Evolutionary conservation across 306 rosid genomes (phyloP), one percentile per base, ranked within the genome.

Genomic region (Pyrus betulifolia): DNA sequence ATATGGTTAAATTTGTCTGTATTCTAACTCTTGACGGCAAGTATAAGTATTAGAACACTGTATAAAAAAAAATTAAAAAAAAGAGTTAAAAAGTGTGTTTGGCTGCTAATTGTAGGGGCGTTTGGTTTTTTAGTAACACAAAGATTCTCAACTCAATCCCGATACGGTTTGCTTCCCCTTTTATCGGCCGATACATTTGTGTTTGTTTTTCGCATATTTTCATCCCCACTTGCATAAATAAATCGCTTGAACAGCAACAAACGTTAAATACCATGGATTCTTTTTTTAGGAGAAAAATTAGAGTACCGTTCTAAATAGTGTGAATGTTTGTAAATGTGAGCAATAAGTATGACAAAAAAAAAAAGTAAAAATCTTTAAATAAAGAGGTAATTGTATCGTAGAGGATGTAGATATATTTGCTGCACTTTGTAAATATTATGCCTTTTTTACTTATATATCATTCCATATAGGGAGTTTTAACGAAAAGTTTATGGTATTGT

Each of bases 131-230:
- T 6, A 49, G 63, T 17, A 81, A 66, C 86, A 81, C 74, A 70
- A 11, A 79, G 89, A 91, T 87, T 84, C 80, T 74, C 51, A 35
- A 51, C 80, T 58, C 86, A 80, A 81, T 85, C 84, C 88, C 85
- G 19, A 79, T 64, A 72, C 65, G 82, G 86, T 79, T 82, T 87
- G 74, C 46, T 69, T 25, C 74, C 60, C 72, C 27, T 64, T 70
- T 68, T 68, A 22, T 67, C 57, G 64, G 73, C 68, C 23, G 58
- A 22, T 6, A 73, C 59, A 22, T 74, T 4, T 25, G 15, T 79
- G 57, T 58, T 46, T 54, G 28, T 54, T 74, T 55, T 55, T 59
- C 4, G 1, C 7, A 4, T 7, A 22, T 14, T 4, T 45, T 2
- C 14, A 63, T 8, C 0, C 11, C 70, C 76, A 72, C 70, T 71